These are phyloP conservation scores for Hanseniaspora sp. DNA, from an alignment of 1,139 yeast species.

Conservation along the genomic window DNA sequence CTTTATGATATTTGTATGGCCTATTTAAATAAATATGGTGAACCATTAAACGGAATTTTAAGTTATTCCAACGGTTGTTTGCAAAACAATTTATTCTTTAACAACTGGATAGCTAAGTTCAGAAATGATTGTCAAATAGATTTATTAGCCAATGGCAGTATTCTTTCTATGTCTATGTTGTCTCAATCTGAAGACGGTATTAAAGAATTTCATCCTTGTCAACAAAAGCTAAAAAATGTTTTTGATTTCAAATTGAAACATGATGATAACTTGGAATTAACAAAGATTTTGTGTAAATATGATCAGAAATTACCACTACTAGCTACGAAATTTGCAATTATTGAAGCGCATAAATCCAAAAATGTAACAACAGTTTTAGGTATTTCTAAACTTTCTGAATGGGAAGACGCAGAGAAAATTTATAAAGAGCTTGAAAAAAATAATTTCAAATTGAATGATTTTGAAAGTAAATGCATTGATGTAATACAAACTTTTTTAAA, in stretches of 20 bases:
- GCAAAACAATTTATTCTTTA: slow-evolving; percentile 43
- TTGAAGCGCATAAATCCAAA: slow-evolving; percentile 40
- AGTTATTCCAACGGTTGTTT: slow-evolving; percentile 76
- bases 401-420: slow-evolving; percentile 49
- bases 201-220: slow-evolving; percentile 72
- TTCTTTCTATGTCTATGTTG: slow-evolving; percentile 76
- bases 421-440: slow-evolving; percentile 41
- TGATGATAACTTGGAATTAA: neutral
- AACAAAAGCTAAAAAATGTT: slow-evolving; percentile 40
- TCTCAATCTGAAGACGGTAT: slow-evolving; percentile 46
- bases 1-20: slow-evolving; percentile 40
- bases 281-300: slow-evolving; percentile 23
- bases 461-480: slow-evolving; percentile 37
- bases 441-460: slow-evolving; percentile 28
- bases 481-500: slow-evolving; percentile 45
- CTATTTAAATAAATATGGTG: slow-evolving; percentile 29
- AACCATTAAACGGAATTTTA: slow-evolving; percentile 54
- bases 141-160: slow-evolving; percentile 64
- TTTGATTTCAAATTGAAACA: slow-evolving; percentile 47
- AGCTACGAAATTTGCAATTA: slow-evolving; percentile 65
- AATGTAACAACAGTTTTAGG: slow-evolving; percentile 62
- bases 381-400: slow-evolving; percentile 50
- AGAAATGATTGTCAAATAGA: slow-evolving; percentile 42
- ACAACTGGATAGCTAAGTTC: slow-evolving; percentile 16
- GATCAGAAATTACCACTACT: slow-evolving; percentile 64